A percentile compares a stretch with the other conserved stretches of the same genome.
phyloP scores from a whole-genome alignment of 495 filamentous ascomycete genomes.

The Lophiotrema nucula region DNA sequence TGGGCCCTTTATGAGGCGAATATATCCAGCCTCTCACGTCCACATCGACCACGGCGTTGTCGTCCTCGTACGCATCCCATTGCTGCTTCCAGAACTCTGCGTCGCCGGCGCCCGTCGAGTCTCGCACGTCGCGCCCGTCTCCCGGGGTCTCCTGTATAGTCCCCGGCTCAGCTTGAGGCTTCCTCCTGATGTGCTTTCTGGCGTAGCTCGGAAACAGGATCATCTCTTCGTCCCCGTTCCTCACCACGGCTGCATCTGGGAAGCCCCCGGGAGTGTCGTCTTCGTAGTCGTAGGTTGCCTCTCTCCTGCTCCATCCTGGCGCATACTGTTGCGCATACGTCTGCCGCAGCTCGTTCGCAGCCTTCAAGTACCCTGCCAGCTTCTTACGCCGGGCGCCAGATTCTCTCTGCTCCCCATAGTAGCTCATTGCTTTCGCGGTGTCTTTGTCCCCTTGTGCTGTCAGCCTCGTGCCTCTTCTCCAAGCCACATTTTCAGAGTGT shows the following conservation, averaged over 20 bases:
- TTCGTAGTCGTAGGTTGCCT: slow-evolving; percentile 53
- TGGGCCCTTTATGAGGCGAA: slow-evolving; percentile 76
- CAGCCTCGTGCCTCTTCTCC: slow-evolving; percentile 15
- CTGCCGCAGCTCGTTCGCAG: slow-evolving; percentile 88
- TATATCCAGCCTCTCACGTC: slow-evolving; percentile 96
- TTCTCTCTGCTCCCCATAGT: slow-evolving; percentile 46
- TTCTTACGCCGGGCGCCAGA: slow-evolving; percentile 71
- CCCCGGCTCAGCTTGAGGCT: slow-evolving; percentile 38
- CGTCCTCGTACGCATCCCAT: slow-evolving; percentile 70
- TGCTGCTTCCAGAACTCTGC: slow-evolving; percentile 67
- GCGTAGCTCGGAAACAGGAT: slow-evolving; percentile 92
- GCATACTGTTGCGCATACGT: slow-evolving; percentile 58
- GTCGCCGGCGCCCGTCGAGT: slow-evolving; percentile 46
- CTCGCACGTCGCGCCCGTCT: slow-evolving; percentile 39
- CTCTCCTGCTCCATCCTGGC: slow-evolving; percentile 50
- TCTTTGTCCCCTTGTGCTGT: not conserved
- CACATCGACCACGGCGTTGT: slow-evolving; percentile 82
- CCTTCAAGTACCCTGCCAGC: slow-evolving; percentile 79
- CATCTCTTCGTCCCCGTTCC: slow-evolving; percentile 85
- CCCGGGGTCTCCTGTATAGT: slow-evolving; percentile 43
- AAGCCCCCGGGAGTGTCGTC: slow-evolving; percentile 70
- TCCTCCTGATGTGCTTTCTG: slow-evolving; percentile 59
- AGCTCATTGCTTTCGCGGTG: slow-evolving; percentile 1
- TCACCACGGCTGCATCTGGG: slow-evolving; percentile 74
- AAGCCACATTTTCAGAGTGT: slow-evolving; percentile 36